Evolutionary conservation across 2,329 filamentous ascomycete genomes (phyloP).

Genomic region (Septoria petroselini): DNA sequence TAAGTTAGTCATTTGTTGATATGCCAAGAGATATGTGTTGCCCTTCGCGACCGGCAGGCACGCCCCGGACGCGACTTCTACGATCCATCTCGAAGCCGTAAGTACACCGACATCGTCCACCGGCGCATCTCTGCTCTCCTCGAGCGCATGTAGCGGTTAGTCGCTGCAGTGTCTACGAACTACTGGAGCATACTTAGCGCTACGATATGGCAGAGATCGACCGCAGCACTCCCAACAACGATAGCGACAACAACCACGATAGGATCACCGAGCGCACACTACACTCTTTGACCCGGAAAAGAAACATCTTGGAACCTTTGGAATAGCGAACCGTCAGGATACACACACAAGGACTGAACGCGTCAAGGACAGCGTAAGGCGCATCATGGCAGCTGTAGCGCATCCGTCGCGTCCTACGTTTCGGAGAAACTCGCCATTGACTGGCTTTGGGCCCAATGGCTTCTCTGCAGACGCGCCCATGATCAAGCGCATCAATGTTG

Average conservation of each 20-base stretch:
- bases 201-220: slow-evolving; percentile 31
- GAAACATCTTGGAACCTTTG: slow-evolving; percentile 22
- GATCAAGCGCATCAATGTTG: slow-evolving; percentile 53
- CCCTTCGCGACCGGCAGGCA: neutral
- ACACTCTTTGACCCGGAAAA: slow-evolving; percentile 23
- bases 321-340: slow-evolving; percentile 25
- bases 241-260: slow-evolving; percentile 24
- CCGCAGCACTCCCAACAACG: slow-evolving; percentile 22
- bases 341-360: slow-evolving; percentile 20
- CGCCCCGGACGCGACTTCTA: slow-evolving; percentile 11
- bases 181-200: slow-evolving; percentile 34
- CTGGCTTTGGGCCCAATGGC: slow-evolving; percentile 45
- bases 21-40: no score
- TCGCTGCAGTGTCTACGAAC: slow-evolving; percentile 26
- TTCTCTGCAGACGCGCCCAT: slow-evolving; percentile 47
- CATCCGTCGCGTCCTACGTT: slow-evolving; percentile 35
- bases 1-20: no score
- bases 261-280: slow-evolving; percentile 14
- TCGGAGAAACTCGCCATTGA: slow-evolving; percentile 48
- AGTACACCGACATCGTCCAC: slow-evolving; percentile 14
- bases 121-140: slow-evolving; percentile 6
- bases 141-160: slow-evolving; percentile 33
- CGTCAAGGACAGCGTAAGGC: slow-evolving; percentile 28
- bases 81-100: neutral
- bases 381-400: slow-evolving; percentile 38